phyloP scores from a whole-genome alignment of 73 alveolate species.

The Paramecium pentaurelia region DNA sequence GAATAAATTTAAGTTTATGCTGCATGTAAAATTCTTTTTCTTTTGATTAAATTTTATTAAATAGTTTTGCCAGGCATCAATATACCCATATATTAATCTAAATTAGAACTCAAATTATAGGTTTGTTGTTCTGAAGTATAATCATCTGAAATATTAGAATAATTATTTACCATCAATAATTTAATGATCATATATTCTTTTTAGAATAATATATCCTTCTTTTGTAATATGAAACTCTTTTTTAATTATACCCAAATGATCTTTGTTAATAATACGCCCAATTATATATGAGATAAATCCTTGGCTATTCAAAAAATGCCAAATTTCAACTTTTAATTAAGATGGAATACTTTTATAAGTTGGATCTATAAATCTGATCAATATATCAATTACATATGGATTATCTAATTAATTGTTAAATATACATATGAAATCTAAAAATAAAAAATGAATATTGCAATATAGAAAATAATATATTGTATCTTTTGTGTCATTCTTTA shows the following conservation, averaged over 20 bases:
- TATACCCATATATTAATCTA: not conserved
- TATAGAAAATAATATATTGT: not conserved
- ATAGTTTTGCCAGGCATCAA: not conserved
- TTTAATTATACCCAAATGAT: not conserved
- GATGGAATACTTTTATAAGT: not conserved
- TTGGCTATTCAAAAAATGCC: not conserved
- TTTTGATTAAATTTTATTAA: not conserved
- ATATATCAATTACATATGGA: not conserved
- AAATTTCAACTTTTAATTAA: not conserved
- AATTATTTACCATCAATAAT: not conserved
- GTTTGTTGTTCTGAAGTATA: not conserved
- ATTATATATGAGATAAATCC: not conserved
- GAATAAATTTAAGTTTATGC: not conserved
- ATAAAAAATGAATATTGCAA: not conserved
- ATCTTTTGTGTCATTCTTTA: constrained; percentile 23
- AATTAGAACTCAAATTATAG: not conserved
- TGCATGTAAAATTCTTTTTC: not conserved
- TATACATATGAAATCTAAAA: constrained; percentile 11
- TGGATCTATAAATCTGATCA: constrained; percentile 27
- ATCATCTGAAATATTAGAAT: not conserved
- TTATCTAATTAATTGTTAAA: not conserved
- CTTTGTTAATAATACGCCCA: not conserved
- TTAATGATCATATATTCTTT: not conserved
- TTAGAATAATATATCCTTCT: constrained; percentile 1
- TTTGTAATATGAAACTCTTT: not conserved